Conservation (phyloP, 1,284 basidiomycete genomes). For the Malassezia furfur region DNA sequence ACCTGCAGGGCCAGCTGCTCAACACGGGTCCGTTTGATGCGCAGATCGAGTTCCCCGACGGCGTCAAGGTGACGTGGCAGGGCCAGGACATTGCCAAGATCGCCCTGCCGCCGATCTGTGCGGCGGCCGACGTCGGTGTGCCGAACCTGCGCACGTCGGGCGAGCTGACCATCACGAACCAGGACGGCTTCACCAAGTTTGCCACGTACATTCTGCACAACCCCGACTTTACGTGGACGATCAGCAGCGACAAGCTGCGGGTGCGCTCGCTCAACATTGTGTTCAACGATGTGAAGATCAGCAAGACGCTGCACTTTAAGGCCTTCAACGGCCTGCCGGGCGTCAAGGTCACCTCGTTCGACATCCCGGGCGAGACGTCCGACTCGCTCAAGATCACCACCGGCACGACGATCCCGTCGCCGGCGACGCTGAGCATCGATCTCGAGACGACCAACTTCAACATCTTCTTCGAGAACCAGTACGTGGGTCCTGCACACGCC, state of each 20-base stretch:
- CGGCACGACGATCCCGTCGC: slow-evolving; percentile 60
- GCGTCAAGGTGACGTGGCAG: slow-evolving; percentile 58
- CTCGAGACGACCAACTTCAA: slow-evolving; percentile 63
- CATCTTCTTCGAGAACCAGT: slow-evolving; percentile 50
- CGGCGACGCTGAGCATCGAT: slow-evolving; percentile 62
- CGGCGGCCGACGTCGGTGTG: slow-evolving; percentile 60
- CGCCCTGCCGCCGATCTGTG: slow-evolving; percentile 61
- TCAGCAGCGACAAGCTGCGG: slow-evolving; percentile 58
- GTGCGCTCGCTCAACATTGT: slow-evolving; percentile 62
- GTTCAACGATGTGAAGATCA: slow-evolving; percentile 60
- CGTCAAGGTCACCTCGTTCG: slow-evolving; percentile 60
- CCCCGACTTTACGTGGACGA: slow-evolving; percentile 61
- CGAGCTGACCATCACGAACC: slow-evolving; percentile 43
- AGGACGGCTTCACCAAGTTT: slow-evolving; percentile 57
- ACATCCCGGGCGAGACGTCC: slow-evolving; percentile 54
- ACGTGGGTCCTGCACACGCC: slow-evolving; percentile 51
- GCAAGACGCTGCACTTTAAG: slow-evolving; percentile 60
- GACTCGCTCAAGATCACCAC: slow-evolving; percentile 65
- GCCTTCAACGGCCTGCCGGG: slow-evolving; percentile 62
- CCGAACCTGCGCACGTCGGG: slow-evolving; percentile 56
- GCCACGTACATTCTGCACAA: slow-evolving; percentile 62
- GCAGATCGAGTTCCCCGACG: slow-evolving; percentile 49
- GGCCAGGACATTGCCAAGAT: slow-evolving; percentile 62
- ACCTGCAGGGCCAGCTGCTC: slow-evolving; percentile 39
- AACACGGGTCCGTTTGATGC: slow-evolving; percentile 51